These are phyloP conservation scores for Phaffomyces opuntiae DNA, from an alignment of 805 yeast genomes.

Conservation along the genomic window DNA sequence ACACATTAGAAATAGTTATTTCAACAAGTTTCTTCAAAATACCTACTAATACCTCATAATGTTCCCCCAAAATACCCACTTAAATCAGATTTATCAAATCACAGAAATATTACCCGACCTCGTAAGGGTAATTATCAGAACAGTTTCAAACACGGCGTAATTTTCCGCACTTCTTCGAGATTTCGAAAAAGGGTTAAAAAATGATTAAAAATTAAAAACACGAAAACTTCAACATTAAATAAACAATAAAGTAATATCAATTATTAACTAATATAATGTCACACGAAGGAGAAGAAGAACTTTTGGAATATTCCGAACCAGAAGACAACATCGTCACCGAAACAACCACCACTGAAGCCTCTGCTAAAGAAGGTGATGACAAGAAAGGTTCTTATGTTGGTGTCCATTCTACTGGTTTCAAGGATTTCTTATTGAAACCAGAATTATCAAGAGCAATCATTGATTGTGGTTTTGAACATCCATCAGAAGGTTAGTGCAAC, in stretches of 20 bases:
- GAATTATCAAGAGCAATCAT: constrained; percentile 96
- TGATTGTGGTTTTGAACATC: constrained; percentile 99
- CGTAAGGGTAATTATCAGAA: background rate
- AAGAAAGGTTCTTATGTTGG: constrained; percentile 98
- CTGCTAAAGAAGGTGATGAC: constrained; percentile 52
- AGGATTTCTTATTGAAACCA: constrained; percentile 94
- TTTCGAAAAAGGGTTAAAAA: background rate
- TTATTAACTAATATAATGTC: constrained; percentile 44
- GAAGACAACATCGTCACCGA: constrained; percentile 77
- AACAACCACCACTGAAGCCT: constrained; percentile 37
- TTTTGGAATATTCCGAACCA: constrained; percentile 96
- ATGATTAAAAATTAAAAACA: background rate
- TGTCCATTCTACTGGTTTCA: constrained; percentile 96
- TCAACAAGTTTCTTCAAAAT: too few relatives aligned
- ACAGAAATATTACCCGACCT: too few relatives aligned
- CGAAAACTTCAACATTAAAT: background rate
- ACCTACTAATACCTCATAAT: too few relatives aligned
- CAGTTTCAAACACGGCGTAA: background rate
- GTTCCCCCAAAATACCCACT: too few relatives aligned
- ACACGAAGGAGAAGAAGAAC: constrained; percentile 98
- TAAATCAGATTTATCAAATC: too few relatives aligned
- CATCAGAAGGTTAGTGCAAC: constrained; percentile 84
- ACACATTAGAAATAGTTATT: too few relatives aligned
- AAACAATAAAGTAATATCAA: background rate
- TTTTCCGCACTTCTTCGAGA: background rate